Percentiles rank a stretch among this genome's conserved stretches.
These are phyloP conservation scores for Ophiosphaerella herpotricha DNA, from an alignment of 2,329 filamentous ascomycete species.

Conservation along the genomic window DNA sequence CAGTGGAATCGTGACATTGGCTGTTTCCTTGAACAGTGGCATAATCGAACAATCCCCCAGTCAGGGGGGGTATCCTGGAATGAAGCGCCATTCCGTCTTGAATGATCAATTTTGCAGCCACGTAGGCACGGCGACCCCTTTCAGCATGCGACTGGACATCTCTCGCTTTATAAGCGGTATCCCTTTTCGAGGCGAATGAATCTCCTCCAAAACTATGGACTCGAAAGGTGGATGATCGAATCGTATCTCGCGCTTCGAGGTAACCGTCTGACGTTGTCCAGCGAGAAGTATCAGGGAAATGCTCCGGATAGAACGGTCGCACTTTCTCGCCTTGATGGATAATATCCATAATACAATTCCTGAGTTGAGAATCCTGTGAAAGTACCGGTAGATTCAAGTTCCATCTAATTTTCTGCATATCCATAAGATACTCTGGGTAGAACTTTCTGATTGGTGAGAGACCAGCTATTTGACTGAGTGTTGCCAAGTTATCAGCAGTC, in stretches of 20 bases:
- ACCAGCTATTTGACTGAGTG: constrained; percentile 31
- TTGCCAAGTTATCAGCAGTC: constrained; percentile 4
- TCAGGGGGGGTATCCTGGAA: constrained; percentile 5
- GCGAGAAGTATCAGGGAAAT: not conserved
- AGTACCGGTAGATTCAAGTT: constrained; percentile 42
- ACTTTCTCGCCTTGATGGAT: constrained; percentile 25
- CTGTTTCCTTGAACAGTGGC: constrained; percentile 6
- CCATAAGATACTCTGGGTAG: constrained; percentile 49
- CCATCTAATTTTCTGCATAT: constrained; percentile 55
- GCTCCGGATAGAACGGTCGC: constrained; percentile 17
- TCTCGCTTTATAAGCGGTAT: constrained; percentile 28
- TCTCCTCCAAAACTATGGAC: constrained; percentile 42
- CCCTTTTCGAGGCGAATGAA: constrained; percentile 18
- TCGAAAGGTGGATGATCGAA: constrained; percentile 36
- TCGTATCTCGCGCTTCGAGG: constrained; percentile 34
- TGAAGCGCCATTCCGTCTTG: constrained; percentile 17
- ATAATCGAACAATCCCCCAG: constrained; percentile 4
- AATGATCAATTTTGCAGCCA: constrained; percentile 21
- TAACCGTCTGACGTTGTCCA: constrained; percentile 9
- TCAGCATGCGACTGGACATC: constrained; percentile 5
- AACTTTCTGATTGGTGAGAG: constrained; percentile 46
- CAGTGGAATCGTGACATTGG: not conserved
- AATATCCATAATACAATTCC: constrained; percentile 22
- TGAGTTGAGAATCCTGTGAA: constrained; percentile 38
- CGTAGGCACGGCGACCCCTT: constrained; percentile 15